These are phyloP conservation scores for Crataegus laevigata DNA, from an alignment of 306 rosid species.

Conservation along the genomic window DNA sequence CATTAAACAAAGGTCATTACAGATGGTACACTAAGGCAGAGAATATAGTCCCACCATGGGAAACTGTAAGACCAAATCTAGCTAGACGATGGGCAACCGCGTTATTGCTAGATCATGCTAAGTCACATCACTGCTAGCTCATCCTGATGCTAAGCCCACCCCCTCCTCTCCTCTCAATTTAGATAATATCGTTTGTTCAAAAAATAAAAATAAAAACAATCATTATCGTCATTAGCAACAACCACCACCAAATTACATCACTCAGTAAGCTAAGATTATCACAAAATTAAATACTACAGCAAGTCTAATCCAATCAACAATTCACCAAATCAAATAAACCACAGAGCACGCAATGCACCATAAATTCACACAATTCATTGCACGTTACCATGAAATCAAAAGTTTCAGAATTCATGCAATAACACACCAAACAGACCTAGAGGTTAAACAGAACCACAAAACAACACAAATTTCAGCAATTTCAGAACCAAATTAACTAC, in stretches of 20 bases:
- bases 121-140: no score
- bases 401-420: neutral
- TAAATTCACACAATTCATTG: neutral
- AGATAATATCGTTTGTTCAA: neutral
- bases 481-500: conserved; percentile 17
- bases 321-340: neutral
- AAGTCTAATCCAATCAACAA: neutral
- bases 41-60: no score
- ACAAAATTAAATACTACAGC: neutral
- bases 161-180: no score
- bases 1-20: no score
- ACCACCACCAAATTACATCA: neutral
- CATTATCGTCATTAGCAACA: neutral
- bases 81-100: no score
- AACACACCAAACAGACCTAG: neutral
- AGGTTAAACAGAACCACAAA: neutral
- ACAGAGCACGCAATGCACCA: neutral
- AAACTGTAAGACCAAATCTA: no score
- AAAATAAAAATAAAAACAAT: neutral
- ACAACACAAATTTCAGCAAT: neutral
- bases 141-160: no score
- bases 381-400: neutral
- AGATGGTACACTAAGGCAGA: no score
- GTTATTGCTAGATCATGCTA: no score
- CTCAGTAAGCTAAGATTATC: neutral